A percentile compares a stretch with the other conserved stretches of the same genome.
These are phyloP conservation scores for Rhamnella rubrinervis DNA, from an alignment of 331 rosid species.

Conservation along the genomic window DNA sequence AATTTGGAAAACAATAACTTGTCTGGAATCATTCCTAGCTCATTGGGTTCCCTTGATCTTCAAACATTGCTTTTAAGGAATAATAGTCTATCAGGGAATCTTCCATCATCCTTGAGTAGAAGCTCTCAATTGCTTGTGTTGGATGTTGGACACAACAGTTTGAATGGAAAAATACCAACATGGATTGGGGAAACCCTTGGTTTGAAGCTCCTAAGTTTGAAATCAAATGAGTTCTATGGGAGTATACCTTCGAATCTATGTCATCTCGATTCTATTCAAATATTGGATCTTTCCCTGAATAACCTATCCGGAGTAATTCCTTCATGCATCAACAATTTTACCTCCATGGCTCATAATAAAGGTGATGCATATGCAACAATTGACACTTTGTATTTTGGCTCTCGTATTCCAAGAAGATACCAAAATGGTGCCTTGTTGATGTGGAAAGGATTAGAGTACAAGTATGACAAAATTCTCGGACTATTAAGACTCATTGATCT, in stretches of 20 bases:
- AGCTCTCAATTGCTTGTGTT: constrained; percentile 20
- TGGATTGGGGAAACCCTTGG: constrained; percentile 36
- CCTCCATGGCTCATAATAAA: constrained; percentile 10
- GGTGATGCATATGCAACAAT: too few relatives aligned
- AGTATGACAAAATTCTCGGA: not conserved
- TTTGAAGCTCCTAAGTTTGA: constrained; percentile 29
- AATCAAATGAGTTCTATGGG: constrained; percentile 27
- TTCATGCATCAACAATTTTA: constrained; percentile 16
- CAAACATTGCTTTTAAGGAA: not conserved
- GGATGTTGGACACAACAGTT: constrained; percentile 32
- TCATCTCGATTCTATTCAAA: constrained; percentile 2
- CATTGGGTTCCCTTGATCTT: not conserved
- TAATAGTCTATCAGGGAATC: not conserved
- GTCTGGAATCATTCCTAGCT: not conserved
- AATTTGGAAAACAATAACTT: not conserved
- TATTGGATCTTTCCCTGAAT: constrained; percentile 27
- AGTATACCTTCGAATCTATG: constrained; percentile 31
- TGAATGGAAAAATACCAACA: constrained; percentile 21
- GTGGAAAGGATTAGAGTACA: constrained; percentile 20
- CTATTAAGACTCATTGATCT: constrained; percentile 25
- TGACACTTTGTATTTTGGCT: too few relatives aligned
- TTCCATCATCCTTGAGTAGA: constrained; percentile 21
- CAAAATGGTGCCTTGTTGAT: not conserved
- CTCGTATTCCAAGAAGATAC: too few relatives aligned
- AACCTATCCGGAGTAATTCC: constrained; percentile 37